A percentile compares a stretch with the other conserved stretches of the same genome.
Evolutionary conservation across 352 stramenopile species (phyloP).

Genomic region (Pythium insidiosum): DNA sequence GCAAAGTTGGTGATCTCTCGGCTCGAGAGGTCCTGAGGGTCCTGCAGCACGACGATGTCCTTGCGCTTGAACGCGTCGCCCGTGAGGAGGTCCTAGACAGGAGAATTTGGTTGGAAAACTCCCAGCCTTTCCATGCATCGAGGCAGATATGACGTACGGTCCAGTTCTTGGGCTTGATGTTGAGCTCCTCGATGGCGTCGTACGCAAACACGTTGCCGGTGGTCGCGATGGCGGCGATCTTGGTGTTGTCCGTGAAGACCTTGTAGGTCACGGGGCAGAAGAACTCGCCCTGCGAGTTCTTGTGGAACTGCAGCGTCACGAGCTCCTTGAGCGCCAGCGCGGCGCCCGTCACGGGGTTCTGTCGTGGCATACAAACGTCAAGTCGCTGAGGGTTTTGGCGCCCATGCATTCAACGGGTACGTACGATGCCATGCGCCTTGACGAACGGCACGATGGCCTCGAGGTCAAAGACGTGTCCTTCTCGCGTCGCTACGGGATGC

Average conservation of each 20-base stretch:
- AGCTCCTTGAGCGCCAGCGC: constrained; percentile 90
- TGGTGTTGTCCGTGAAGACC: constrained; percentile 84
- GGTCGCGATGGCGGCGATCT: constrained; percentile 72
- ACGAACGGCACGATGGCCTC: constrained; percentile 95
- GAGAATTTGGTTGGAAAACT: background rate
- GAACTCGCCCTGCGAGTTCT: constrained; percentile 70
- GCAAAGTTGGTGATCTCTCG: constrained; percentile 98
- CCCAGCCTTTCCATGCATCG: no score
- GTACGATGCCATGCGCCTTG: constrained; percentile 91
- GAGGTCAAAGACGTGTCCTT: constrained; percentile 97
- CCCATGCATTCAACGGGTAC: background rate
- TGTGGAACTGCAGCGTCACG: constrained; percentile 84
- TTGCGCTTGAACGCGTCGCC: constrained; percentile 89
- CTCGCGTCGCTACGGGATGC: constrained; percentile 92
- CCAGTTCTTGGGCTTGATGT: constrained; percentile 98
- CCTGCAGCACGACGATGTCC: constrained; percentile 94
- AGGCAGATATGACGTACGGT: constrained; percentile 26
- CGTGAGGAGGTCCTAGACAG: constrained; percentile 85
- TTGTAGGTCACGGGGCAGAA: constrained; percentile 97
- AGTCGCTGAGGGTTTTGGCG: background rate
- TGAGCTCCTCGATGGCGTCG: constrained; percentile 97
- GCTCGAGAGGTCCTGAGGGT: constrained; percentile 86
- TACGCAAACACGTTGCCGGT: constrained; percentile 96
- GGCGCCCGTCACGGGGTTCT: constrained; percentile 94
- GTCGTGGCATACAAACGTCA: background rate